Evolutionary conservation across 805 yeast species (phyloP).

Genomic region (Candida multigemmis): DNA sequence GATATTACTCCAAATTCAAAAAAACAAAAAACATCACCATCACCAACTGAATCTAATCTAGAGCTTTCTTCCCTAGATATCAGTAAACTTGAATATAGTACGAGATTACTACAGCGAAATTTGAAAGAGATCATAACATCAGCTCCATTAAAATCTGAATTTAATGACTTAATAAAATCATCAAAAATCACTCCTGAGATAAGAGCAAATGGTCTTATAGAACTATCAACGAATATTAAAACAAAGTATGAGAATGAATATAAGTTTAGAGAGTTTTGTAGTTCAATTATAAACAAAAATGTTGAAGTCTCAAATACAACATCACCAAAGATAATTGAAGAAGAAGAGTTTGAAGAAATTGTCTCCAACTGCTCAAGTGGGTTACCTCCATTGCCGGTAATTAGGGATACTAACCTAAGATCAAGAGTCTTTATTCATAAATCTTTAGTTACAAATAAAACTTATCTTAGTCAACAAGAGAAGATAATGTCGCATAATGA

Average conservation of each 20-base stretch:
- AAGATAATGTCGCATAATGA: constrained; percentile 66
- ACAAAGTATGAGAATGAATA: constrained; percentile 34
- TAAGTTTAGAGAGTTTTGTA: background rate
- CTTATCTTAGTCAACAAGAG: constrained; percentile 49
- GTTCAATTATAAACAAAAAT: background rate
- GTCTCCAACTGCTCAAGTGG: background rate
- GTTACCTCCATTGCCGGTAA: constrained; percentile 60
- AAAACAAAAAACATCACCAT: background rate
- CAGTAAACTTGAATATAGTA: constrained; percentile 29
- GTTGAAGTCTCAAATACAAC: no score
- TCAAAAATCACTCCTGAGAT: constrained; percentile 35
- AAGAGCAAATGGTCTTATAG: constrained; percentile 43
- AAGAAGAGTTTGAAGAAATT: background rate
- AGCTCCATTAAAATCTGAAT: constrained; percentile 46
- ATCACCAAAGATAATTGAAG: background rate
- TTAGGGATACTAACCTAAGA: constrained; percentile 47
- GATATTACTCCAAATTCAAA: background rate
- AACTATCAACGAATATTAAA: constrained; percentile 53
- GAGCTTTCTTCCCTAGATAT: constrained; percentile 15
- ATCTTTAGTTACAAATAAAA: constrained; percentile 54
- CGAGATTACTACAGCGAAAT: constrained; percentile 39
- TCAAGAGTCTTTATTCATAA: constrained; percentile 76
- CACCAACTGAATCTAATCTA: background rate
- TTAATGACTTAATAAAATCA: constrained; percentile 19
- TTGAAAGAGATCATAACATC: constrained; percentile 40